Evolutionary conservation across 192 early-diverging fungal species (phyloP), one percentile per base, ranked within the genome.

Genomic region (Coemansia sp.): DNA sequence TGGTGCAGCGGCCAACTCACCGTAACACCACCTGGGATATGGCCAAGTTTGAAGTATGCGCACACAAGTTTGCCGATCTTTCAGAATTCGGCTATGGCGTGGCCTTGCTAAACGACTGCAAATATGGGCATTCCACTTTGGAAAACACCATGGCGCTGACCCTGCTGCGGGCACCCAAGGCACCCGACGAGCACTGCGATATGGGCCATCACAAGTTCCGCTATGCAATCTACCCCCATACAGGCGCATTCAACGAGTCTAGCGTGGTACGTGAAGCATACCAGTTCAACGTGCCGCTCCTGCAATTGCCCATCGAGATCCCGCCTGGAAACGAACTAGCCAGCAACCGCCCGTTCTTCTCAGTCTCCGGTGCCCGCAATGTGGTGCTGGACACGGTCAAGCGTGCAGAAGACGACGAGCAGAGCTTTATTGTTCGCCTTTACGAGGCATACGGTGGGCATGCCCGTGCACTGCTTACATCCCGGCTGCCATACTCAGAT

Each of bases 41-140:
- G 81, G 83, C 74, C 23, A 88, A 90, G 48, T 99, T 99, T 64
- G 96, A 98, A 79, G 95, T 97, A 2, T 94, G 92, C 58, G 95
- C 85, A 0, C 97, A 99, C 80, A 93, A 94, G 55, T 99, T 90
- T 80, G 97, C 87, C 7, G 97, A 99, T 48, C 77, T 93, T n/a
- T 94, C 92, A 1, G 95, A 99, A 62, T 90, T 82, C 57, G 94
- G 97, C 0, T 97, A 90, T 70, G 97, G 97, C 28, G 88, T 96
- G 8, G 89, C 95, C 0, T 64, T 99, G 43, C 66, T 97, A 52
- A 98, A 94, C 63, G 95, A 99, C 70, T 86, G 90, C 84, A 99
- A 99, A 64, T 99, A 94, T 72, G 97, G 97, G 12, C 93, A 90
- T 62, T 81, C 93, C 4, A 87, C 87, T 21, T 84, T 91, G 55